Evolutionary conservation across 805 yeast genomes (phyloP).

Genomic region (Brettanomyces sp.): DNA sequence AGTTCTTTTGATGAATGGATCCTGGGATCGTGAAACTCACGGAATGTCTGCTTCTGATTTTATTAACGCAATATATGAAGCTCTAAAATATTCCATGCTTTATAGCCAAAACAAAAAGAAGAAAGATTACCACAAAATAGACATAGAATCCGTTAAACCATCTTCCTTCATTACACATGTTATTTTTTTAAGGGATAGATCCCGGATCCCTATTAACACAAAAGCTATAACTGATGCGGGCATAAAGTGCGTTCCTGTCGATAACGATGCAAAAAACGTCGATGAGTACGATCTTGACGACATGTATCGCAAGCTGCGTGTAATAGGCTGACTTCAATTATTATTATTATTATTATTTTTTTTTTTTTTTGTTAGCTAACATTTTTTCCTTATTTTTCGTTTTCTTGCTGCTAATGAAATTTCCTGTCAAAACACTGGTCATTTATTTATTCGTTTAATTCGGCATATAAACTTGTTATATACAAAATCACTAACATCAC

Average conservation of each 20-base stretch:
- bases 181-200: conserved; percentile 41
- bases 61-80: conserved; percentile 43
- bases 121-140: conserved; percentile 1
- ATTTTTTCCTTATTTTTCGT: too few species aligned
- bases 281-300: conserved; percentile 33
- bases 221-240: conserved; percentile 31
- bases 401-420: too few species aligned
- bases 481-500: too few species aligned
- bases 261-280: conserved; percentile 14
- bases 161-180: conserved; percentile 51
- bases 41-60: conserved; percentile 56
- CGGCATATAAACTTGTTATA: too few species aligned
- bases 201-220: conserved; percentile 40
- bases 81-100: conserved; percentile 43
- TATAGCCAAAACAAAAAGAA: conserved; percentile 6
- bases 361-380: too few species aligned
- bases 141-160: conserved; percentile 7
- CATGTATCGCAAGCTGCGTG: conserved; percentile 14
- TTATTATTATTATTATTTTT: too few species aligned
- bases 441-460: too few species aligned
- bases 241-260: conserved; percentile 37
- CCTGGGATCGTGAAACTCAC: conserved; percentile 69
- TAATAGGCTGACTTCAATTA: not conserved
- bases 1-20: conserved; percentile 64
- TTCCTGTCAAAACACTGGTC: too few species aligned